Evolutionary conservation across 2,329 filamentous ascomycete genomes (phyloP).

Genomic region (Penicillium palitans): DNA sequence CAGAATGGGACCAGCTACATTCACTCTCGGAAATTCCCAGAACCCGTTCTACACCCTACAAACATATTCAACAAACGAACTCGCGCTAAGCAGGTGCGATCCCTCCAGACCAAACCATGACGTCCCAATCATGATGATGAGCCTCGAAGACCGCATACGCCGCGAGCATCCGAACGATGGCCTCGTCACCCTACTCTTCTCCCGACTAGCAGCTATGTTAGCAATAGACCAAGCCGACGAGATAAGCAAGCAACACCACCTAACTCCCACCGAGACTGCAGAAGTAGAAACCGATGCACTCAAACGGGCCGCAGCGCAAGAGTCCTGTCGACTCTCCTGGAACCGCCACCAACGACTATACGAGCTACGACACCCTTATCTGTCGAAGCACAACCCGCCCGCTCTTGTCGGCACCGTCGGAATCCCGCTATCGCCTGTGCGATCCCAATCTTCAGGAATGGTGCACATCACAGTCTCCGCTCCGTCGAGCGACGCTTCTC

Average conservation of each 20-base stretch:
- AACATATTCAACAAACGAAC: conserved; percentile 44
- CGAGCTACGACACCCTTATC: conserved; percentile 49
- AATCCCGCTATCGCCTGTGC: conserved; percentile 35
- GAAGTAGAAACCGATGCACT: conserved; percentile 48
- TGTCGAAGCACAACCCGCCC: conserved; percentile 34
- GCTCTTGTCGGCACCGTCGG: conserved; percentile 38
- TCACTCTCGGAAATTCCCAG: conserved; percentile 44
- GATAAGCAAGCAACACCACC: conserved; percentile 41
- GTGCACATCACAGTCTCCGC: conserved; percentile 46
- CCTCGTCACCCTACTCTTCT: conserved; percentile 48
- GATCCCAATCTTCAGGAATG: conserved; percentile 34
- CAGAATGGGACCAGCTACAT: conserved; percentile 42
- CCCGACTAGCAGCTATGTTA: conserved; percentile 51
- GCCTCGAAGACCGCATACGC: conserved; percentile 41
- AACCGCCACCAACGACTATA: conserved; percentile 44
- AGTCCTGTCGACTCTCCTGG: conserved; percentile 50
- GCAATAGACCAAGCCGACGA: conserved; percentile 49
- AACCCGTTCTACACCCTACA: conserved; percentile 49
- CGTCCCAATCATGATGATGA: conserved; percentile 47
- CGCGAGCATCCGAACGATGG: conserved; percentile 45
- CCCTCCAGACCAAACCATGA: conserved; percentile 42
- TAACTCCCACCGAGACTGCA: conserved; percentile 43
- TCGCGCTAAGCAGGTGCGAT: conserved; percentile 44
- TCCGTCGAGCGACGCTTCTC: conserved; percentile 27
- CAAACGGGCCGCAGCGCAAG: conserved; percentile 45